Evolutionary conservation across 176 grass and related monocot species (phyloP).

Genomic region (Bonia amplexicaulis): DNA sequence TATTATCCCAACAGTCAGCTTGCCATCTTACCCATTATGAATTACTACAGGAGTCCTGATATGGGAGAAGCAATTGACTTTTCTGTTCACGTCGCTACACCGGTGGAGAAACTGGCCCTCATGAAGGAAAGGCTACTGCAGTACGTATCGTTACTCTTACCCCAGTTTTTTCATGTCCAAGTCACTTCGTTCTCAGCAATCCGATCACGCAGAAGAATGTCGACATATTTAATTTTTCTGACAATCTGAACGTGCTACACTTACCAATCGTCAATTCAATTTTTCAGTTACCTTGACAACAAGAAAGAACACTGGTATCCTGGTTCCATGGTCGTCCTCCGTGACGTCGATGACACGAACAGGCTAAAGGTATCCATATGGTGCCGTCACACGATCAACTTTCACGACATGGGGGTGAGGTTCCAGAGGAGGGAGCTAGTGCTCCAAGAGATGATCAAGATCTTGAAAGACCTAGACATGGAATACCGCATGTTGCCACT

Average conservation of each 20-base stretch:
- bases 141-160: slow-evolving; percentile 32
- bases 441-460: slow-evolving; percentile 79
- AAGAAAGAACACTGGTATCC: slow-evolving; percentile 98
- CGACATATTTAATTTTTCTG: not conserved
- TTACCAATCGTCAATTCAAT: not conserved
- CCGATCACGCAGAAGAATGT: not conserved
- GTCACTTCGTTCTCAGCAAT: not conserved
- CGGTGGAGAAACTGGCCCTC: slow-evolving; percentile 68
- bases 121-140: slow-evolving; percentile 85
- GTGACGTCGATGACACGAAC: slow-evolving; percentile 75
- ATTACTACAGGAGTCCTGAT: slow-evolving; percentile 89
- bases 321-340: slow-evolving; percentile 59
- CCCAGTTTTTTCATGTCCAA: not conserved
- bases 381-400: slow-evolving; percentile 90
- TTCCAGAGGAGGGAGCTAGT: slow-evolving; percentile 78
- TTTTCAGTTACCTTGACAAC: slow-evolving; percentile 71
- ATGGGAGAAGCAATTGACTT: slow-evolving; percentile 91
- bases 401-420: slow-evolving; percentile 71
- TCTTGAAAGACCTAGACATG: slow-evolving; percentile 72
- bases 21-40: slow-evolving; percentile 63
- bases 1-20: slow-evolving; percentile 83
- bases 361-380: slow-evolving; percentile 76
- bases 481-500: slow-evolving; percentile 81
- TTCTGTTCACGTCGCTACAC: slow-evolving; percentile 65
- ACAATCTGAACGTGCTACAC: not conserved